These are phyloP conservation scores for Mucor piriformis DNA, from an alignment of 371 early-diverging fungal species.

Conservation along the genomic window DNA sequence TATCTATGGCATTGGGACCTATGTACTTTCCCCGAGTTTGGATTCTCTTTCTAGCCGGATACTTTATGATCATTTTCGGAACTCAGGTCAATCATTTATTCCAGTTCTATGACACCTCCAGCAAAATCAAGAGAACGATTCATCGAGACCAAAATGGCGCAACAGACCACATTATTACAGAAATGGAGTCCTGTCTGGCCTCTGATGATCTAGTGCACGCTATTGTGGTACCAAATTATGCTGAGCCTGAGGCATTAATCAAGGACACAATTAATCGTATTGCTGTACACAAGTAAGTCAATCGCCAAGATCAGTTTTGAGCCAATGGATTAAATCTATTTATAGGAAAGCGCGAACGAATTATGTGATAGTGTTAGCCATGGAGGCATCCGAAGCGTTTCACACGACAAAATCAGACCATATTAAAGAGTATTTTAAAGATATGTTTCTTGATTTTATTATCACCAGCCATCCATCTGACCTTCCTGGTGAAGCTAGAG, in stretches of 20 bases:
- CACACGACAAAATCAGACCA: conserved; percentile 56
- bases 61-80: conserved; percentile 35
- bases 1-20: conserved; percentile 37
- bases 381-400: conserved; percentile 72
- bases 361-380: conserved; percentile 67
- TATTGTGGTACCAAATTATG: conserved; percentile 67
- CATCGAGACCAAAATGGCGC: neutral
- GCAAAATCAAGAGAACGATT: conserved; percentile 32
- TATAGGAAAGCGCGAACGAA: conserved; percentile 40
- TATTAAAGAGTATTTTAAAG: conserved; percentile 53
- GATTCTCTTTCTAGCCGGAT: conserved; percentile 31
- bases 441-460: conserved; percentile 47
- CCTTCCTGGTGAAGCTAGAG: conserved; percentile 72
- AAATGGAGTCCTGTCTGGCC: neutral
- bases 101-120: conserved; percentile 38
- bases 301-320: neutral
- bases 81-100: conserved; percentile 43
- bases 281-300: conserved; percentile 39
- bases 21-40: conserved; percentile 38
- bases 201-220: conserved; percentile 33
- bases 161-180: neutral
- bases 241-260: conserved; percentile 50
- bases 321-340: neutral
- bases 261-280: conserved; percentile 43
- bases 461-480: conserved; percentile 74